Evolutionary conservation across 192 early-diverging fungal genomes (phyloP).

Genomic region (Tieghemiomyces parasiticus): DNA sequence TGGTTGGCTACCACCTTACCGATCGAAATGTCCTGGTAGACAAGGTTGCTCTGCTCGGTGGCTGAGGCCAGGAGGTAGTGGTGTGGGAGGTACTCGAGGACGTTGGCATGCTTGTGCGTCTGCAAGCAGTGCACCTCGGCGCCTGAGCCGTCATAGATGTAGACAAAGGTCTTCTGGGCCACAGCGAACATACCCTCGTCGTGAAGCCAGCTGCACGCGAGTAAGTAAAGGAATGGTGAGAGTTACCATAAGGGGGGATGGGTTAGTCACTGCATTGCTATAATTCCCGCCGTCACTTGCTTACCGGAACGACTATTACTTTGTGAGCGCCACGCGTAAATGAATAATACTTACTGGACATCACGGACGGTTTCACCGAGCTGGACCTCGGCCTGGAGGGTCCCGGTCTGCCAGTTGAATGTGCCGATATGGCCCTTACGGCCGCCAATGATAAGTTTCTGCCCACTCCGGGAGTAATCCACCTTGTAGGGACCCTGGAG

Average conservation of each 20-base stretch:
- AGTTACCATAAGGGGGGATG: too few species aligned
- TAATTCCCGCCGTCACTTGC: too few species aligned
- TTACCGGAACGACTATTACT: too few species aligned
- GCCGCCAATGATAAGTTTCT: conserved; percentile 56
- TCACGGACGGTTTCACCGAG: conserved; percentile 81
- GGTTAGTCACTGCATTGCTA: too few species aligned
- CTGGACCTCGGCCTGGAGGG: conserved; percentile 64
- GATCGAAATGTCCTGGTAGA: conserved; percentile 91
- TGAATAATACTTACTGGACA: too few species aligned
- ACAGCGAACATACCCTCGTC: conserved; percentile 88
- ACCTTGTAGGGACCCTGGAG: conserved; percentile 82
- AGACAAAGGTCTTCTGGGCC: conserved; percentile 90
- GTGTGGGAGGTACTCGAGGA: conserved; percentile 80
- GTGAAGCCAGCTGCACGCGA: conserved; percentile 93
- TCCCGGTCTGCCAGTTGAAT: conserved; percentile 81
- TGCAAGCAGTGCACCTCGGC: conserved; percentile 79
- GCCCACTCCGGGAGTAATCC: conserved; percentile 82
- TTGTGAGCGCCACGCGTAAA: too few species aligned
- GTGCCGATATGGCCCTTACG: conserved; percentile 76
- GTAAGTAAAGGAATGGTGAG: too few species aligned
- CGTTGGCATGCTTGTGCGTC: conserved; percentile 66
- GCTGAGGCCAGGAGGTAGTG: conserved; percentile 81
- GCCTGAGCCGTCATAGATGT: conserved; percentile 85
- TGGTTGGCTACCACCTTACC: conserved; percentile 69
- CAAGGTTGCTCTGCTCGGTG: conserved; percentile 63